These are phyloP conservation scores for Chlorella vulgaris DNA, from an alignment of 139 green algal species.

Conservation along the genomic window DNA sequence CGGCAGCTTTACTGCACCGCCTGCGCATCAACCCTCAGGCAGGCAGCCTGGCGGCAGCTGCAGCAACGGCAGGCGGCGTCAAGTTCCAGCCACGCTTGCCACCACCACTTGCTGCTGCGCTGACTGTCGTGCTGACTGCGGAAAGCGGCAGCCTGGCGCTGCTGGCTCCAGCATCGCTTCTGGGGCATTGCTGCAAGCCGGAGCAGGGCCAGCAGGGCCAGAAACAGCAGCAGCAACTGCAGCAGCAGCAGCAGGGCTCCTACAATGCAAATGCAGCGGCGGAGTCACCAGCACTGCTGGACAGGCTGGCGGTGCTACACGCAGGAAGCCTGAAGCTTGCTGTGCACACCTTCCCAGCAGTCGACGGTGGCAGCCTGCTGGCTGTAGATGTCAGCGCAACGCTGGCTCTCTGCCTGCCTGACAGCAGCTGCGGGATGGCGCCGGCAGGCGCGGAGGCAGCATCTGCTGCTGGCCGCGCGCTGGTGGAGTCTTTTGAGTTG, in stretches of 20 bases:
- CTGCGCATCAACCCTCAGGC: slow-evolving; percentile 49
- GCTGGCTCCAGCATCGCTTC: slow-evolving; percentile 10
- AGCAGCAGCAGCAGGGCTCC: neutral
- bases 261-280: neutral
- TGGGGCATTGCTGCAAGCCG: slow-evolving; percentile 1
- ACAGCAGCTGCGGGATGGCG: slow-evolving; percentile 8
- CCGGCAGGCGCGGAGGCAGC: neutral
- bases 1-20: slow-evolving; percentile 4
- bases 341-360: slow-evolving; percentile 16
- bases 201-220: neutral
- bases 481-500: slow-evolving; percentile 26
- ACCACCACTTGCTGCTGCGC: slow-evolving; percentile 26
- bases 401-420: slow-evolving; percentile 11
- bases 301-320: slow-evolving; percentile 15
- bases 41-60: neutral
- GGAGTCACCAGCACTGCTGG: neutral
- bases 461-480: neutral
- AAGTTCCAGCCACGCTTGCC: too few relatives aligned
- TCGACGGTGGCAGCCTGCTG: neutral
- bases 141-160: slow-evolving; percentile 12
- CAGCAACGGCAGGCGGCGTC: too few relatives aligned
- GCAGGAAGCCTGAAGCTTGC: neutral
- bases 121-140: slow-evolving; percentile 33
- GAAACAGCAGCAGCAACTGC: neutral
- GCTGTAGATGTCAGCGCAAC: slow-evolving; percentile 1